These are phyloP conservation scores for Epithemia pelagica DNA, from an alignment of 108 stramenopile species.

Conservation along the genomic window DNA sequence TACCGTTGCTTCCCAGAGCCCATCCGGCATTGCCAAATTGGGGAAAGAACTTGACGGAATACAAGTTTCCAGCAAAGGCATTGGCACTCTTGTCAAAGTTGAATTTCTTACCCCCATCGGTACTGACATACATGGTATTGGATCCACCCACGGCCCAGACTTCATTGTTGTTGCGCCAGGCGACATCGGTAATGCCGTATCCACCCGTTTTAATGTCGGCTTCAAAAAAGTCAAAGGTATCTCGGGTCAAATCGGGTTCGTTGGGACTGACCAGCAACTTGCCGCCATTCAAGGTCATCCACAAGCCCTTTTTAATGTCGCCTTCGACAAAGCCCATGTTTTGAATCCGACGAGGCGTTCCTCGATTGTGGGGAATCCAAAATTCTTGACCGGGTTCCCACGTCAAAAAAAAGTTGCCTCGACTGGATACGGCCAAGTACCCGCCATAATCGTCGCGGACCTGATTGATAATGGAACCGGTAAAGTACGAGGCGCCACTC, in stretches of 20 bases:
- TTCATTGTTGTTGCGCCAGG: conserved; percentile 85
- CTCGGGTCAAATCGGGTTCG: conserved; percentile 44
- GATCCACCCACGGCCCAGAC: conserved; percentile 97
- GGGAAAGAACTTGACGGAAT: conserved; percentile 94
- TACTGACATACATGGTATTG: conserved; percentile 88
- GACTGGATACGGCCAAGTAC: conserved; percentile 86
- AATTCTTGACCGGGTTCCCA: conserved; percentile 97
- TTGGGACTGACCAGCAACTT: conserved; percentile 58
- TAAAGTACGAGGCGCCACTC: conserved; percentile 91
- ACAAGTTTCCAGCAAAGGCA: conserved; percentile 91
- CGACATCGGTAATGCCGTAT: conserved; percentile 94
- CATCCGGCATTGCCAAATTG: conserved; percentile 85
- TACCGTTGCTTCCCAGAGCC: conserved; percentile 89
- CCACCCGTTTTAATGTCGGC: conserved; percentile 94
- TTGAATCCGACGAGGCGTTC: conserved; percentile 91
- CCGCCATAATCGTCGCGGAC: conserved; percentile 77
- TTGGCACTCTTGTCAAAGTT: conserved; percentile 88
- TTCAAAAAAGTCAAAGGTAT: conserved; percentile 77
- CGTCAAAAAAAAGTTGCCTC: conserved; percentile 97
- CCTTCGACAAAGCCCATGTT: conserved; percentile 95
- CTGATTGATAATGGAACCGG: conserved; percentile 87
- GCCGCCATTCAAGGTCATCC: conserved; percentile 97
- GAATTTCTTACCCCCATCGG: conserved; percentile 91
- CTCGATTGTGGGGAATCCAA: conserved; percentile 98
- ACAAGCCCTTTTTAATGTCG: conserved; percentile 87